Base-by-base conservation (phyloP, 2,329 filamentous ascomycete species). In the Aspergillus chevalieri region DNA sequence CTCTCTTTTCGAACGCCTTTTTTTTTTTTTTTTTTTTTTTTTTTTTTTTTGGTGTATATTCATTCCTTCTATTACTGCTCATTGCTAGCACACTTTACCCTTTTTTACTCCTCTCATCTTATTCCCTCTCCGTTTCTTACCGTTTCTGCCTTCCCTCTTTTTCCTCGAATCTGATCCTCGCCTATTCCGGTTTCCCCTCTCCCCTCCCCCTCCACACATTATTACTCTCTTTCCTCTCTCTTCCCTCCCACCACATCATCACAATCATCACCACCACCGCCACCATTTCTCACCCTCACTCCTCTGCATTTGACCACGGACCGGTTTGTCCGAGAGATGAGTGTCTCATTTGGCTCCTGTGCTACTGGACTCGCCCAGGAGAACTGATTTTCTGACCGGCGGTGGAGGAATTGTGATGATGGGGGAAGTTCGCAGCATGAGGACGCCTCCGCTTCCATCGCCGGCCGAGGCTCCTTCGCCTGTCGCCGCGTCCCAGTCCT, bases 361-460 rank as follows among this genome's bases (percentile, higher is more conserved):
- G 62, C 57, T 60, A 53, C 62, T 57, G 54, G 55, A 62, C 59
- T 64, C 57, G 54, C 60, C 53, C 55, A 65, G 61, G 67, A 63
- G 57, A 59, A 57, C 50, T 67, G 54, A 63, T 53, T 64, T 55
- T 58, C 57, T 59, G 60, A 57, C 58, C 59, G 62, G 59, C 53
- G 61, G 57, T 58, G 58, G 59, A 66, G 62, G 62, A 50, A 41
- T 19, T 59, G 55, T 58, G 53, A 63, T 54, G 56, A 67, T 69
- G 65, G 66, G 60, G 58, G 64, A 68, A 57, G 59, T 65, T 58
- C 59, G 60, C 59, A 65, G 59, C 51, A 66, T 66, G 65, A 69
- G 63, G 59, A 69, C 63, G 51, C 60, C 67, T 65, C 65, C 69
- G 54, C 65, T 67, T 57, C 62, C 68, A 58, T 71, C 69, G 53